phyloP scores from a whole-genome alignment of 1,284 basidiomycete genomes.

The Cryptococcus amylolentus region DNA sequence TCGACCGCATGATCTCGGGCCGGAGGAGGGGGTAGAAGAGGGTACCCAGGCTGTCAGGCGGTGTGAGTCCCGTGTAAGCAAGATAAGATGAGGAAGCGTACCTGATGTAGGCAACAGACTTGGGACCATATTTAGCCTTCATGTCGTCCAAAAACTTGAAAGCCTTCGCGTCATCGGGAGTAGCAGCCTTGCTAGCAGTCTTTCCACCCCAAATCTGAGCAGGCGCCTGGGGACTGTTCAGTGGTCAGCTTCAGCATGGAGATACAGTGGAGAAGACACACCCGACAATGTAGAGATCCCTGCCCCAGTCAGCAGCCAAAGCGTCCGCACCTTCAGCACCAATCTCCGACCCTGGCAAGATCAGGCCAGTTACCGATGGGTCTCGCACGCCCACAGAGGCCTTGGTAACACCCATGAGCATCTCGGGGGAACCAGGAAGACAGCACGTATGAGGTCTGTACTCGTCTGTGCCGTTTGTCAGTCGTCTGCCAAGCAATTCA shows the following conservation, averaged over 20 bases:
- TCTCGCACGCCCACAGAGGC: background rate
- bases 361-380: background rate
- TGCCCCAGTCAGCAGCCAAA: constrained; percentile 13
- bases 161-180: constrained; percentile 19
- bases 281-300: constrained; percentile 20
- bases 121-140: constrained; percentile 15
- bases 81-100: background rate
- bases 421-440: background rate
- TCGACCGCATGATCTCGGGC: constrained; percentile 19
- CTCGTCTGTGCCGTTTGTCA: background rate
- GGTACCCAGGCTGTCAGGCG: constrained; percentile 16
- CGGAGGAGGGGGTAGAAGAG: constrained; percentile 18
- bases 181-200: constrained; percentile 3
- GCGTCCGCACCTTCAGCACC: constrained; percentile 13
- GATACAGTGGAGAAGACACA: constrained; percentile 4
- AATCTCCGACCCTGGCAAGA: constrained; percentile 13
- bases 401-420: background rate
- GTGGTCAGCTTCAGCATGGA: background rate
- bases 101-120: constrained; percentile 17
- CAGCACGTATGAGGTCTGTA: background rate
- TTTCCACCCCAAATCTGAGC: constrained; percentile 14
- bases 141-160: constrained; percentile 22
- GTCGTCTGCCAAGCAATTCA: background rate
- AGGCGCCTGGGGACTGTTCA: constrained; percentile 18
- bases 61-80: too few species aligned